Percentiles rank a stretch among this genome's conserved stretches.
phyloP scores from a whole-genome alignment of 257 asterid genomes.

The Solanum chilense region DNA sequence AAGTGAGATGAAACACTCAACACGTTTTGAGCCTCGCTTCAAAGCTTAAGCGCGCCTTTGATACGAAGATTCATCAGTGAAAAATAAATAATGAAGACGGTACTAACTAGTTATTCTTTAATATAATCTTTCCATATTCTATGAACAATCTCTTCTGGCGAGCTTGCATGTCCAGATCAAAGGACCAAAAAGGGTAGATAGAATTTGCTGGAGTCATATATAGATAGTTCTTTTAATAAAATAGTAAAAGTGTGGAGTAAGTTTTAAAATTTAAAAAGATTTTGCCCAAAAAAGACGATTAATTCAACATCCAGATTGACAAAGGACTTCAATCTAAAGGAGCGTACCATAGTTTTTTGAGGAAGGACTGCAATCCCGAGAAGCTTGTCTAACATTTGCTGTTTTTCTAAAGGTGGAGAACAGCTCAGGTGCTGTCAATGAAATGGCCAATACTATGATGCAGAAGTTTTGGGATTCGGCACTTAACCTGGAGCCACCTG shows the following conservation, averaged over 20 bases:
- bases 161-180: not conserved
- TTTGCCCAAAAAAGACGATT: not conserved
- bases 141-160: not conserved
- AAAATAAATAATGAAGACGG: not conserved
- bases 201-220: not conserved
- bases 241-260: not conserved
- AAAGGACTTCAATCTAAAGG: not conserved
- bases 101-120: not conserved
- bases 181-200: not conserved
- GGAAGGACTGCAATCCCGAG: not conserved
- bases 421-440: conserved; percentile 63
- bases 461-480: conserved; percentile 99
- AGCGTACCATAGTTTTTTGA: not conserved
- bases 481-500: conserved; percentile 68
- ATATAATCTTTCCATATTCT: not conserved
- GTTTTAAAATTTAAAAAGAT: not conserved
- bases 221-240: too few species aligned
- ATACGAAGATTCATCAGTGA: not conserved
- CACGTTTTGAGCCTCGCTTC: not conserved
- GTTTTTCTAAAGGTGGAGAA: conserved; percentile 55
- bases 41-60: not conserved
- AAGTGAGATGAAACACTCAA: not conserved
- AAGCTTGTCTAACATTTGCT: not conserved
- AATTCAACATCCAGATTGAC: not conserved
- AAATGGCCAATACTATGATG: conserved; percentile 70